phyloP scores from a whole-genome alignment of 2,329 filamentous ascomycete genomes.

The Parascedosporium putredinis region DNA sequence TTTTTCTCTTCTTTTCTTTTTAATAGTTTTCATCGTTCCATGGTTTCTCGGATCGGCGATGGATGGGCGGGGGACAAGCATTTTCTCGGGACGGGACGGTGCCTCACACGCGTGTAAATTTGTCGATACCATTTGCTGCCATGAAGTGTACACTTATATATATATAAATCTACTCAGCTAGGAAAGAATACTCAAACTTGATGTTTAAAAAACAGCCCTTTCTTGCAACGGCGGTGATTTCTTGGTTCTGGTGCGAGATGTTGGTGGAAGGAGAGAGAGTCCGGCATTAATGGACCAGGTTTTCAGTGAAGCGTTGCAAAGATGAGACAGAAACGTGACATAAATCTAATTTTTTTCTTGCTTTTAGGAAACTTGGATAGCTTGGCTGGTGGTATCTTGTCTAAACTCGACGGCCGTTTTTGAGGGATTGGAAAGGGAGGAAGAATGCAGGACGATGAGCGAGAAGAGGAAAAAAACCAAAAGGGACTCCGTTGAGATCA shows the following conservation, averaged over 20 bases:
- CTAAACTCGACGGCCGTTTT: too few species aligned
- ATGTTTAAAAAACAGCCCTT: not conserved
- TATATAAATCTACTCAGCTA: not conserved
- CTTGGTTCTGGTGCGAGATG: too few species aligned
- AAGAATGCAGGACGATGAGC: conserved; percentile 5
- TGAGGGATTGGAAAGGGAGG: too few species aligned
- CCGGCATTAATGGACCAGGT: too few species aligned
- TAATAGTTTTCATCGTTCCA: not conserved
- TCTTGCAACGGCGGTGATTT: too few species aligned
- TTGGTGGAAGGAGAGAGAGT: too few species aligned
- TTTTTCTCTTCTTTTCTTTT: too few species aligned
- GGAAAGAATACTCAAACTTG: not conserved
- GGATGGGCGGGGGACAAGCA: not conserved
- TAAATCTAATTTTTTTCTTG: not conserved
- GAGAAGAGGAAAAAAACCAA: conserved; percentile 1
- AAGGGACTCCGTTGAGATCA: not conserved
- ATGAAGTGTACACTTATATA: not conserved
- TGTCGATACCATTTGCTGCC: not conserved
- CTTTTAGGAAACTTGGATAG: too few species aligned
- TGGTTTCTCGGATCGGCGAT: not conserved
- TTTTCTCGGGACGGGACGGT: conserved; percentile 2
- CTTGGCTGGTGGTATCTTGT: not conserved
- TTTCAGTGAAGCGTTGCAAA: too few species aligned
- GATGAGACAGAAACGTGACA: not conserved
- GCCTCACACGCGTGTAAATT: not conserved